These are phyloP conservation scores for Calamus simplicifolius DNA, from an alignment of 176 grass and related monocot species.

Conservation along the genomic window DNA sequence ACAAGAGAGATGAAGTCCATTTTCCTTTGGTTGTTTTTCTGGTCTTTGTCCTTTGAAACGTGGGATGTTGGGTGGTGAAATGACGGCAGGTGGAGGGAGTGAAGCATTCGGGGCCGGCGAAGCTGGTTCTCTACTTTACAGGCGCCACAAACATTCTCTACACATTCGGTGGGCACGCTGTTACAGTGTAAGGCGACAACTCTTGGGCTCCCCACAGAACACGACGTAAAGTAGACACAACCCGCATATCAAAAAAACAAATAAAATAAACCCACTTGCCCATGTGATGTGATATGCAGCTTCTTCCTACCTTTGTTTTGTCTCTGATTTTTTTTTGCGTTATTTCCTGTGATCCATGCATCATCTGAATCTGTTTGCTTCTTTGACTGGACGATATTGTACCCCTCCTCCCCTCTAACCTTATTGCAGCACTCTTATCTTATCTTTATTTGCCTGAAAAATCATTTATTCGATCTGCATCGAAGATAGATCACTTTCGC, in stretches of 20 bases:
- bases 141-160: slow-evolving; percentile 99
- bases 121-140: slow-evolving; percentile 97
- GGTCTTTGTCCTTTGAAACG: neutral
- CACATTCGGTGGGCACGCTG: slow-evolving; percentile 96
- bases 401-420: too few species aligned
- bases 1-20: neutral
- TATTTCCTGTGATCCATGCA: neutral
- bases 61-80: neutral
- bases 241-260: neutral
- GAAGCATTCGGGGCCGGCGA: slow-evolving; percentile 85
- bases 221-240: neutral
- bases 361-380: neutral
- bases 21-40: neutral
- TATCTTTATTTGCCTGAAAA: too few species aligned
- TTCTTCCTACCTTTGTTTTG: slow-evolving; percentile 8
- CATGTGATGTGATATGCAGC: slow-evolving; percentile 4
- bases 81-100: slow-evolving; percentile 67
- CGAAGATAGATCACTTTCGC: too few species aligned
- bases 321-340: slow-evolving; percentile 13
- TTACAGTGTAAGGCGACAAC: slow-evolving; percentile 92
- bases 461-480: too few species aligned
- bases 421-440: too few species aligned
- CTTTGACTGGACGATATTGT: neutral
- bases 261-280: neutral
- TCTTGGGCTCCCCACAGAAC: neutral